Conservation (phyloP, 768 basidiomycete genomes). For the Gymnopilus junonius region DNA sequence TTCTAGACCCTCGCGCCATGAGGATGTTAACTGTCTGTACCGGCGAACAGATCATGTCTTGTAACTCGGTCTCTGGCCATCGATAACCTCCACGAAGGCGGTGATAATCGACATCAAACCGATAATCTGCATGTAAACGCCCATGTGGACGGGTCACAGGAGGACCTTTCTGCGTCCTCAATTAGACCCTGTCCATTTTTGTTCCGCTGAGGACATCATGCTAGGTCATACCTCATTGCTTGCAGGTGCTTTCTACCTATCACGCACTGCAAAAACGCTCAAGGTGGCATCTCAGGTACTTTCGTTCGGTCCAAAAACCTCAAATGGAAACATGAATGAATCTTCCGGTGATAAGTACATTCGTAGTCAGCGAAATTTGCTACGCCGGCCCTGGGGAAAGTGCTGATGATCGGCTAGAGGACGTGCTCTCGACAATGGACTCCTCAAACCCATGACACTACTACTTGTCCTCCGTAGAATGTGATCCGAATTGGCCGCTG, state of each 20-base stretch:
- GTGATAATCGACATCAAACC: conserved; percentile 1
- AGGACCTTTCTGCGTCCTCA: neutral
- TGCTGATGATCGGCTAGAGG: neutral
- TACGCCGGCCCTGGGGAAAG: neutral
- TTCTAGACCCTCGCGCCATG: neutral
- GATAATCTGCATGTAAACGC: conserved; percentile 1
- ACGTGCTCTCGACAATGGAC: neutral
- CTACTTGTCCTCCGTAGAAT: neutral
- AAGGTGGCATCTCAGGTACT: neutral
- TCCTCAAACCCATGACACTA: neutral
- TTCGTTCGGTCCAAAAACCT: neutral
- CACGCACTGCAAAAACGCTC: neutral
- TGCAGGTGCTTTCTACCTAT: neutral
- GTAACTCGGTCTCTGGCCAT: neutral
- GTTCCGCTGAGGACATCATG: conserved; percentile 1
- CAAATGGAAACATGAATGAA: neutral
- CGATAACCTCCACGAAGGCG: neutral
- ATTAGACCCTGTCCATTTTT: neutral
- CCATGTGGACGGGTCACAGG: neutral
- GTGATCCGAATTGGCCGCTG: neutral
- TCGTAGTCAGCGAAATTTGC: neutral
- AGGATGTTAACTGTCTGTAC: neutral
- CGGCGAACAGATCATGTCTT: neutral
- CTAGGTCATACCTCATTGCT: neutral
- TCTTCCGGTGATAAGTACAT: neutral